Conservation (phyloP, 2,329 filamentous ascomycete genomes). For the Nemania abortiva region DNA sequence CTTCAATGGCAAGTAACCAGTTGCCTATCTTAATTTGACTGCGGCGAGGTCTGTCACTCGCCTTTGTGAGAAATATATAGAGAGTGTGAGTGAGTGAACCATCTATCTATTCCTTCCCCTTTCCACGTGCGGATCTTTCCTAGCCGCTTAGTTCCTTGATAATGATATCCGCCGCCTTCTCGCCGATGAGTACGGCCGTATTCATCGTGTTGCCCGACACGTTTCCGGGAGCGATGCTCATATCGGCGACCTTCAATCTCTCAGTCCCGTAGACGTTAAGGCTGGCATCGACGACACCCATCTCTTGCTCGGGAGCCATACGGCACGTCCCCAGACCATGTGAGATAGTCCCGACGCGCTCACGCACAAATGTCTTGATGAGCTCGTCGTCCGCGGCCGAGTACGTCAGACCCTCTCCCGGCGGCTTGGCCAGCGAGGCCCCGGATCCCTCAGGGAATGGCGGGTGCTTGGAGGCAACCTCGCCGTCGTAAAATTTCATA, state of each 20-base stretch:
- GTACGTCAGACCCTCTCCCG: not conserved
- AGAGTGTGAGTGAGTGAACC: not conserved
- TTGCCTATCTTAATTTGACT: not conserved
- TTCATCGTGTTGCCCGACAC: conserved; percentile 1
- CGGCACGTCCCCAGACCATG: conserved; percentile 8
- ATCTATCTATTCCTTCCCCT: conserved; percentile 4
- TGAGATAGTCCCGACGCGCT: not conserved
- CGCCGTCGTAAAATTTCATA: conserved; percentile 62
- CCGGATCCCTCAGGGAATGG: conserved; percentile 55
- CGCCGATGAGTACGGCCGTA: conserved; percentile 12
- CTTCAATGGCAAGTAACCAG: not conserved
- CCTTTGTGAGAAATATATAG: not conserved
- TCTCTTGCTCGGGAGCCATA: not conserved
- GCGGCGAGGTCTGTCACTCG: not conserved
- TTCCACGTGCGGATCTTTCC: not conserved
- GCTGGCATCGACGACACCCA: conserved; percentile 5
- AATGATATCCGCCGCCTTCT: conserved; percentile 13
- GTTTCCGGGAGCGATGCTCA: conserved; percentile 8
- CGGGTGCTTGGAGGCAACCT: conserved; percentile 58
- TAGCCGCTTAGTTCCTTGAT: not conserved
- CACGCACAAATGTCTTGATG: not conserved
- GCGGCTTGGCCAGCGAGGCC: not conserved
- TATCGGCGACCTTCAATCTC: conserved; percentile 8
- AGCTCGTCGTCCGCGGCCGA: conserved; percentile 2
- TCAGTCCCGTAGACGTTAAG: not conserved